phyloP scores from a whole-genome alignment of 2,329 filamentous ascomycete species.

The Raffaelea ambrosiae region DNA sequence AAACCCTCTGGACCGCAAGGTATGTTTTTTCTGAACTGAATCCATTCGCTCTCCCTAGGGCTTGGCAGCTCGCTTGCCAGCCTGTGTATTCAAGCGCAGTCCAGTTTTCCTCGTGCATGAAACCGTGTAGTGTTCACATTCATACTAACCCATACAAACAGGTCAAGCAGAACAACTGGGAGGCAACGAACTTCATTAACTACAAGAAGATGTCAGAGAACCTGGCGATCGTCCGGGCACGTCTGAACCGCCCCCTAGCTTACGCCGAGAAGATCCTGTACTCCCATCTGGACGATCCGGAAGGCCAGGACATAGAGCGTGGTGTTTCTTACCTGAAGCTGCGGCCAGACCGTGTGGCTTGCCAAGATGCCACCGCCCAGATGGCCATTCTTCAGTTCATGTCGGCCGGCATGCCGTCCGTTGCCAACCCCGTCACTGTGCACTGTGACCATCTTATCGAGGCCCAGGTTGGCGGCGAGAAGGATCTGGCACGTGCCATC shows the following conservation, averaged over 20 bases:
- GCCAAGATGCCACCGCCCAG: slow-evolving; percentile 98
- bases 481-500: slow-evolving; percentile 87
- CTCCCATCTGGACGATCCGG: slow-evolving; percentile 95
- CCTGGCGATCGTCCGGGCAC: slow-evolving; percentile 77
- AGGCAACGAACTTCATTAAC: slow-evolving; percentile 96
- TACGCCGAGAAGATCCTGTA: slow-evolving; percentile 99
- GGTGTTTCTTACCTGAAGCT: slow-evolving; percentile 94
- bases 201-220: slow-evolving; percentile 99
- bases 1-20: slow-evolving; percentile 85
- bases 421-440: slow-evolving; percentile 89
- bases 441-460: slow-evolving; percentile 99
- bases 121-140: no score
- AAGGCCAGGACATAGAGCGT: slow-evolving; percentile 92
- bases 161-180: slow-evolving; percentile 94
- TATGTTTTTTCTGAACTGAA: slow-evolving; percentile 15
- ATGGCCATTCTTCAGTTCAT: slow-evolving; percentile 99
- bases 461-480: slow-evolving; percentile 83
- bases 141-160: slow-evolving; percentile 19
- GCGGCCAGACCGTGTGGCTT: slow-evolving; percentile 93
- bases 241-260: slow-evolving; percentile 87
- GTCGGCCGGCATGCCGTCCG: slow-evolving; percentile 92
- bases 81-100: background rate
- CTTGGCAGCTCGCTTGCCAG: no score
- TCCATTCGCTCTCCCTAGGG: no score
- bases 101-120: background rate